Evolutionary conservation across 441 rosid species (phyloP).

Genomic region (Eruca vesicaria): DNA sequence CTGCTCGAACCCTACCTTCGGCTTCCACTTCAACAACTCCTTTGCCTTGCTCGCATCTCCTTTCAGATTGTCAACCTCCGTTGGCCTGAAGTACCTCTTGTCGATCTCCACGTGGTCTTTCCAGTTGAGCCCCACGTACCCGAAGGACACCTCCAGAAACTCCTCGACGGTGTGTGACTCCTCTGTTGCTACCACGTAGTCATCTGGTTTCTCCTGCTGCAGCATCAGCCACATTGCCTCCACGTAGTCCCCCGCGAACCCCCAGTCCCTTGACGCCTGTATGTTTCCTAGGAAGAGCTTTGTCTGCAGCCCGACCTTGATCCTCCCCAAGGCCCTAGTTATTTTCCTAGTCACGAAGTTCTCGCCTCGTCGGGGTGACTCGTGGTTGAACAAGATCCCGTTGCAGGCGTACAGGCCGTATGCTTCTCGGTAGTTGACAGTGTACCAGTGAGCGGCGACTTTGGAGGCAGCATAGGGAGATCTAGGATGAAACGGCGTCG

Average conservation of each 20-base stretch:
- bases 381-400: slow-evolving; percentile 82
- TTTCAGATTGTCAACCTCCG: slow-evolving; percentile 77
- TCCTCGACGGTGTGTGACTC: slow-evolving; percentile 87
- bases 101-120: slow-evolving; percentile 79
- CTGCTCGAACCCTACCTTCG: slow-evolving; percentile 76
- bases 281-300: slow-evolving; percentile 74
- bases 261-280: slow-evolving; percentile 86
- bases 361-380: slow-evolving; percentile 82
- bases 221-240: slow-evolving; percentile 97
- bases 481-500: slow-evolving; percentile 73
- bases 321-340: slow-evolving; percentile 81
- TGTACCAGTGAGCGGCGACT: slow-evolving; percentile 88
- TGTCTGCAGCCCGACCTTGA: slow-evolving; percentile 70
- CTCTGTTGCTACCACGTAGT: slow-evolving; percentile 89
- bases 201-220: slow-evolving; percentile 82
- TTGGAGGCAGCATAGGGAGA: slow-evolving; percentile 85
- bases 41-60: slow-evolving; percentile 81
- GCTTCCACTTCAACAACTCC: slow-evolving; percentile 76
- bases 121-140: slow-evolving; percentile 73
- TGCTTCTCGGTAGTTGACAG: slow-evolving; percentile 81
- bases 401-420: slow-evolving; percentile 80
- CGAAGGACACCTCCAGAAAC: slow-evolving; percentile 73
- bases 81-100: slow-evolving; percentile 77
- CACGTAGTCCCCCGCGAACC: slow-evolving; percentile 83
- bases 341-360: slow-evolving; percentile 85